Evolutionary conservation across 2,329 filamentous ascomycete species (phyloP).

Genomic region (Aspergillus aculeatinus): DNA sequence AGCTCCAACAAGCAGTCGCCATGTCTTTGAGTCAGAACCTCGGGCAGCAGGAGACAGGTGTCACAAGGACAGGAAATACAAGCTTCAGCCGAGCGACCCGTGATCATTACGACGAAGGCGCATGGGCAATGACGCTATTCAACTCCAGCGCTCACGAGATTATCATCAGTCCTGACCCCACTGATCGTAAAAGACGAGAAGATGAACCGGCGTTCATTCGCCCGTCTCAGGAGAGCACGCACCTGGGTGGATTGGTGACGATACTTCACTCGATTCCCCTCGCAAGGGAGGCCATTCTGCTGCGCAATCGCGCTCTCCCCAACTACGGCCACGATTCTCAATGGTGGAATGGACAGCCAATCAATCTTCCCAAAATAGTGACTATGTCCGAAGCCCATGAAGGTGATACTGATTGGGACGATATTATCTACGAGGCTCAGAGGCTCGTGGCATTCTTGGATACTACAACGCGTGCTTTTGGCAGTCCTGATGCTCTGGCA

Average conservation of each 20-base stretch:
- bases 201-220: conserved; percentile 59
- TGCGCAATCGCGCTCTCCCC: conserved; percentile 44
- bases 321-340: conserved; percentile 58
- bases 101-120: conserved; percentile 53
- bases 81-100: conserved; percentile 57
- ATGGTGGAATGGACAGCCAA: conserved; percentile 62
- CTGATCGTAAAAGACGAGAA: conserved; percentile 48
- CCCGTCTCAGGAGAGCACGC: conserved; percentile 52
- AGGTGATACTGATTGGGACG: conserved; percentile 39
- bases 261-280: conserved; percentile 63
- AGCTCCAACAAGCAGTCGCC: conserved; percentile 48
- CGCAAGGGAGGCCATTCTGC: conserved; percentile 57
- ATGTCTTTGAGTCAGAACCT: conserved; percentile 46
- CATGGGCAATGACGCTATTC: conserved; percentile 58
- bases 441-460: conserved; percentile 63
- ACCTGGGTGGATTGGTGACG: conserved; percentile 58
- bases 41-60: conserved; percentile 56
- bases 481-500: conserved; percentile 53
- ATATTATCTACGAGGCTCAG: conserved; percentile 58
- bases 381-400: conserved; percentile 39
- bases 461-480: conserved; percentile 58
- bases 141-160: conserved; percentile 52
- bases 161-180: conserved; percentile 54
- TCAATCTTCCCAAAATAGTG: conserved; percentile 53
- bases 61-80: conserved; percentile 42